Base-by-base conservation (phyloP, 208 protist species). In the Crithidia acanthocephali region DNA sequence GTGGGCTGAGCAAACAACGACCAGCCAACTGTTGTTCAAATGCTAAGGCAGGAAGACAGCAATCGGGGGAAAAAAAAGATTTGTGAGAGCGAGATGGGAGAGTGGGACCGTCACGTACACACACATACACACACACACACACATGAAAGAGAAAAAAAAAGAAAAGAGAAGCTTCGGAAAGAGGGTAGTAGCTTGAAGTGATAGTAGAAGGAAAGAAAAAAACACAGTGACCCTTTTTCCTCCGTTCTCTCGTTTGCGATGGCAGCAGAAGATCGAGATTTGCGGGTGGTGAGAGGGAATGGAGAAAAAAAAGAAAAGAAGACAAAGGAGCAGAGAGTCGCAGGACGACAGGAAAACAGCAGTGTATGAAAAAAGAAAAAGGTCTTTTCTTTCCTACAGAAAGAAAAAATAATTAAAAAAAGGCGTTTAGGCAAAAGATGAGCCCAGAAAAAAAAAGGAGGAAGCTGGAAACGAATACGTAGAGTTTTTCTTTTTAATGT, bases 261-360 rank as follows among this genome's bases (percentile, higher is more conserved):
- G n/a, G n/a, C n/a, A n/a, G n/a, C n/a, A n/a, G n/a, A n/a, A n/a
- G n/a, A n/a, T n/a, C n/a, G n/a, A n/a, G n/a, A n/a, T n/a, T n/a
- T n/a, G 37, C 37, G 37, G 6, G 37, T 42, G 37, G 6, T 15
- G 9, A 15, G 37, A 6, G 37, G 23, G 27, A 59, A 58, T 35
- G 68, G 22, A 66, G 33, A 76, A 23, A 79, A 68, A 16, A 79
- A 37, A 56, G 45, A 6, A 59, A 58, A 35, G 32, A 67, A 51
- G 60, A 60, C 55, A 60, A 32, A 71, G 30, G 18, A 72, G 28
- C 10, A 44, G 23, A 63, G 13, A 42, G 6, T 42, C 9, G 30
- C 18, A 30, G 25, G 4, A 30, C 16, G 6, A 30, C 0, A 63
- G 13, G 51, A 59, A 58, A 22, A 71, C 8, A 23, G 23, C 15